Evolutionary conservation across 1,139 yeast species (phyloP).

Genomic region (Dujonia santamariae): DNA sequence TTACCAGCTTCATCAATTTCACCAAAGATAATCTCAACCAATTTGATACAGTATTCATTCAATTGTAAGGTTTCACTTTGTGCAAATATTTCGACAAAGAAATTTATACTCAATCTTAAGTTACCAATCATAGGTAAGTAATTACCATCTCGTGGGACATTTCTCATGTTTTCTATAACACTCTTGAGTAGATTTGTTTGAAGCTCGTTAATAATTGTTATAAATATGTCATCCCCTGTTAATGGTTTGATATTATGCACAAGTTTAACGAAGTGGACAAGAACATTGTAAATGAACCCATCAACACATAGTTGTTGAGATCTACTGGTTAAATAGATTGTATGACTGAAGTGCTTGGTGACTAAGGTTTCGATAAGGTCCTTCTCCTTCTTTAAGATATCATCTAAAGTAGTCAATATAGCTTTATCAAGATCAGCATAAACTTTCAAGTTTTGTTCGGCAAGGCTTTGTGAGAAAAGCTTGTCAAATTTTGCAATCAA

Average conservation of each 20-base stretch:
- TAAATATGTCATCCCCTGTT: constrained; percentile 36
- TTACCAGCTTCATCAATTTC: constrained; percentile 22
- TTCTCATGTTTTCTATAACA: constrained; percentile 31
- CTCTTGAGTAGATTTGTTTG: constrained; percentile 36
- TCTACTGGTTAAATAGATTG: constrained; percentile 7
- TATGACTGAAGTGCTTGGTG: constrained; percentile 24
- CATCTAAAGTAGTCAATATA: constrained; percentile 40
- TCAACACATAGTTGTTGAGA: constrained; percentile 25
- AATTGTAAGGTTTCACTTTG: constrained; percentile 31
- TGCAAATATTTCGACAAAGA: constrained; percentile 42
- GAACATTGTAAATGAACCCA: constrained; percentile 38
- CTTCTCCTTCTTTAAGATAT: constrained; percentile 38
- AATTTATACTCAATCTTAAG: constrained; percentile 37
- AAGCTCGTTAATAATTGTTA: constrained; percentile 36
- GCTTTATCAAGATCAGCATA: constrained; percentile 46
- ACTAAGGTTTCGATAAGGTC: constrained; percentile 30
- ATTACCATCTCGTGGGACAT: constrained; percentile 17
- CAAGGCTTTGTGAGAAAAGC: constrained; percentile 35
- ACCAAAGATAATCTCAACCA: constrained; percentile 33
- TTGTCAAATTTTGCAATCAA: constrained; percentile 33
- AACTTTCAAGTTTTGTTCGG: constrained; percentile 37
- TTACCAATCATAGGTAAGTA: constrained; percentile 17
- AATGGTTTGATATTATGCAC: constrained; percentile 42
- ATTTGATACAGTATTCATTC: constrained; percentile 35
- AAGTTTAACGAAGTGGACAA: constrained; percentile 42